These are phyloP conservation scores for Penicillium desertorum DNA, from an alignment of 495 filamentous ascomycete genomes.

Conservation along the genomic window DNA sequence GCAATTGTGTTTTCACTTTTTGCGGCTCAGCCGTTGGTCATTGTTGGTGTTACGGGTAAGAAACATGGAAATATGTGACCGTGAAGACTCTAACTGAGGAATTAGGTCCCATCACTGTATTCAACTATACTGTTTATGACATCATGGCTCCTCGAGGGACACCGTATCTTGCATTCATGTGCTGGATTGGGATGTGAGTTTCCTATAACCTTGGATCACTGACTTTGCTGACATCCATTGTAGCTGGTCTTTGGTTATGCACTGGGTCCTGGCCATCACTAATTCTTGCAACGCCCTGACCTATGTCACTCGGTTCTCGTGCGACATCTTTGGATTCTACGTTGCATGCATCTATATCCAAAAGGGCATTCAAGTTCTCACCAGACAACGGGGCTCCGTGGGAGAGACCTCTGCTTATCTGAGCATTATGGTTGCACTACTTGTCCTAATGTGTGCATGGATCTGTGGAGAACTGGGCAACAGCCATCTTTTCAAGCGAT, in stretches of 20 bases:
- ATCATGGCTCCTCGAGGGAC: conserved; percentile 69
- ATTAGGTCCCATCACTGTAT: conserved; percentile 75
- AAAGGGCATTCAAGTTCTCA: conserved; percentile 78
- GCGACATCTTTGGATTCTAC: conserved; percentile 87
- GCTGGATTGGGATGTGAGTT: conserved; percentile 73
- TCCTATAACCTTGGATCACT: neutral
- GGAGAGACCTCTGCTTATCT: conserved; percentile 68
- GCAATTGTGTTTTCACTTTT: conserved; percentile 73
- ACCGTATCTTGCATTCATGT: conserved; percentile 81
- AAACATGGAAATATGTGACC: neutral
- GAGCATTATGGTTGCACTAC: conserved; percentile 68
- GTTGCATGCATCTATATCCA: conserved; percentile 85
- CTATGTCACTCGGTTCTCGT: conserved; percentile 82
- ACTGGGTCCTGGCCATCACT: conserved; percentile 74
- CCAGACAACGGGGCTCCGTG: conserved; percentile 54
- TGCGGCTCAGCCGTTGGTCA: conserved; percentile 77
- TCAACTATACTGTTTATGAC: conserved; percentile 85
- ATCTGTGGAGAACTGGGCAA: conserved; percentile 67
- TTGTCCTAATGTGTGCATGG: conserved; percentile 72
- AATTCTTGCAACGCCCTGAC: conserved; percentile 78
- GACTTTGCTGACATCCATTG: conserved; percentile 12
- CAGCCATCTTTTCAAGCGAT: conserved; percentile 67
- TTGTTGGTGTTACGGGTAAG: conserved; percentile 84
- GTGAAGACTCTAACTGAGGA: conserved; percentile 4
- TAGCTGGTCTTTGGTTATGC: conserved; percentile 77